Percentiles rank a stretch among this genome's conserved stretches.
phyloP scores from a whole-genome alignment of 225 moss, liverwort and hornwort species.

The Ulota crispa region DNA sequence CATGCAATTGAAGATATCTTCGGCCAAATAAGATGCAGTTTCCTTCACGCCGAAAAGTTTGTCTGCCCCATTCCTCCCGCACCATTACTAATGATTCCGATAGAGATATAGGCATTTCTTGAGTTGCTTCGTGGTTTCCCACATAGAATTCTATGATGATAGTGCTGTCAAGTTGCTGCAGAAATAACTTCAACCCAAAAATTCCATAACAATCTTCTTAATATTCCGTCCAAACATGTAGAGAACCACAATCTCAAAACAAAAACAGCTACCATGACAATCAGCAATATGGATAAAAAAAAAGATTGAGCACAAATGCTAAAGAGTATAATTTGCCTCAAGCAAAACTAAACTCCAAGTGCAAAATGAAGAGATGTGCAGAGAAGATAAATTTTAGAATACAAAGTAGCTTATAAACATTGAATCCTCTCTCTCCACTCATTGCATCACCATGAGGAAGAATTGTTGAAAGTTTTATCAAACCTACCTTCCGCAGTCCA shows the following conservation, averaged over 20 bases:
- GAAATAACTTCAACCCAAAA: no score
- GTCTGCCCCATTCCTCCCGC: not conserved
- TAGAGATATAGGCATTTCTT: not conserved
- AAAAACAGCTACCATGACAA: not conserved
- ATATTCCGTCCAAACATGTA: not conserved
- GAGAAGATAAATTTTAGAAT: not conserved
- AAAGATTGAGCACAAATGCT: not conserved
- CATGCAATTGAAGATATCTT: not conserved
- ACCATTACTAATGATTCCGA: not conserved
- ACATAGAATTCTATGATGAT: not conserved
- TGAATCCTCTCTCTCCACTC: no score
- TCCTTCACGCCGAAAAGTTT: not conserved
- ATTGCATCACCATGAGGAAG: no score
- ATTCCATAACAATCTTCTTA: not conserved
- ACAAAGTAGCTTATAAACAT: no score
- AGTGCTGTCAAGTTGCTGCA: no score
- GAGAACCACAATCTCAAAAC: not conserved
- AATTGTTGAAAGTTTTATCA: no score
- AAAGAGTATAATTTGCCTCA: not conserved
- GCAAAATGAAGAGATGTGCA: not conserved
- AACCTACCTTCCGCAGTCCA: no score
- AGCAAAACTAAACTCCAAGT: not conserved
- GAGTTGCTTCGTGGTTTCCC: not conserved
- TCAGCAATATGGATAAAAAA: not conserved
- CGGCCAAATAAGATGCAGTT: not conserved